Conservation (phyloP, 306 rosid genomes). For the Ormosia emarginata region DNA sequence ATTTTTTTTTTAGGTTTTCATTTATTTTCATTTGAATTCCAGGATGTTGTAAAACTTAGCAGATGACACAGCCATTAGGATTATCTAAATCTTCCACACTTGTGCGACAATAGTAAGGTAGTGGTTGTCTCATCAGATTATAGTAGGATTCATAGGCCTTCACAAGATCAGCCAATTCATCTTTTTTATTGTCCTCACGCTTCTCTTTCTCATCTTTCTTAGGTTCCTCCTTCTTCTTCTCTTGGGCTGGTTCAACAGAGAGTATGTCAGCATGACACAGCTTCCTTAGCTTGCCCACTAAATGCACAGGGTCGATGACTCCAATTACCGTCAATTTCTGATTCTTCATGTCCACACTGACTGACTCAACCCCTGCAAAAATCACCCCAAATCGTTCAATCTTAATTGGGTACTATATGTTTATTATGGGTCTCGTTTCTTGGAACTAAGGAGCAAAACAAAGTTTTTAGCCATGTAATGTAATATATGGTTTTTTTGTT, state of each 20-base stretch:
- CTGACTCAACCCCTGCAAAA: conserved; percentile 66
- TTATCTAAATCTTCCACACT: conserved; percentile 58
- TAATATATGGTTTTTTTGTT: neutral
- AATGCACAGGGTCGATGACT: conserved; percentile 53
- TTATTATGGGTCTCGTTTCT: neutral
- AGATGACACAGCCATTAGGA: conserved; percentile 72
- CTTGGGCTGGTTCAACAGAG: conserved; percentile 66
- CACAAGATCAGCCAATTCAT: neutral
- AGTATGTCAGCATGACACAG: conserved; percentile 37
- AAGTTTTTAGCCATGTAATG: neutral
- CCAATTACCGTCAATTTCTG: conserved; percentile 61
- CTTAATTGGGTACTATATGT: neutral
- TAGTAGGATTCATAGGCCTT: neutral
- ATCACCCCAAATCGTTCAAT: neutral
- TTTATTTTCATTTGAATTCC: neutral
- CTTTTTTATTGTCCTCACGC: neutral
- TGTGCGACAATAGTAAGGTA: conserved; percentile 21
- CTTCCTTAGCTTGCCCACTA: conserved; percentile 63
- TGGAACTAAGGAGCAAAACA: neutral
- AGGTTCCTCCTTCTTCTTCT: conserved; percentile 43
- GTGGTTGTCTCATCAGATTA: conserved; percentile 8
- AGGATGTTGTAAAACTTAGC: conserved; percentile 13
- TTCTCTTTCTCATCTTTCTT: conserved; percentile 34
- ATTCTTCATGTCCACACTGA: conserved; percentile 52
- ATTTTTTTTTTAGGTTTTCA: neutral